These are phyloP conservation scores for Parasarocladium wereldwijsianum DNA, from an alignment of 2,329 filamentous ascomycete genomes.

Conservation along the genomic window DNA sequence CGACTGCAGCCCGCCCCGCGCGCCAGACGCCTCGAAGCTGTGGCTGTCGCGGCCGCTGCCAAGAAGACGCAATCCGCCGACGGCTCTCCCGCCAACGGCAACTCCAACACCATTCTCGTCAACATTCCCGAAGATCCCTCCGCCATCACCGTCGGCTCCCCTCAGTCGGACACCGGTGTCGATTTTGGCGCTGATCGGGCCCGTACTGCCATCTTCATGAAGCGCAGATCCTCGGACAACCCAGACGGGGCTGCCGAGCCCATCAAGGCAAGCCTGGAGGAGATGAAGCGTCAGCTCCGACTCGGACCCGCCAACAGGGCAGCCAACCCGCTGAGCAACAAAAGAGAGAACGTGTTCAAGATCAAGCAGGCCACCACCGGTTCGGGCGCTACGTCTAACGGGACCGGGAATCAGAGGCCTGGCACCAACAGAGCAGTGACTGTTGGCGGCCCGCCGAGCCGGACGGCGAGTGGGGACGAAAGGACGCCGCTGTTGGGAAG, in stretches of 20 bases:
- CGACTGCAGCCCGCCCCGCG: conserved; percentile 76
- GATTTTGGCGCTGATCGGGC: conserved; percentile 29
- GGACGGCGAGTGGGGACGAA: conserved; percentile 11
- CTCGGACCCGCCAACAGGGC: conserved; percentile 55
- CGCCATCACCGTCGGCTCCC: conserved; percentile 18
- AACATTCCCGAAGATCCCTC: conserved; percentile 28
- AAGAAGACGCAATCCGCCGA: conserved; percentile 11
- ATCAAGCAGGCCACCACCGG: conserved; percentile 36
- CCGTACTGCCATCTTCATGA: conserved; percentile 41
- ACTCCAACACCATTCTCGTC: conserved; percentile 17
- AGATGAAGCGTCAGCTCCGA: conserved; percentile 49
- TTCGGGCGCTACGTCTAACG: conserved; percentile 5
- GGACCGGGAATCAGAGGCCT: background rate
- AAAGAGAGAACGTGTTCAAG: conserved; percentile 48
- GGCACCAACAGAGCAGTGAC: conserved; percentile 10
- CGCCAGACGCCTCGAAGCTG: conserved; percentile 37
- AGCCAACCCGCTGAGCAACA: conserved; percentile 43
- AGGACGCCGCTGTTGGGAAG: conserved; percentile 15
- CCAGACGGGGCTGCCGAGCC: conserved; percentile 37
- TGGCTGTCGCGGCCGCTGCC: conserved; percentile 16
- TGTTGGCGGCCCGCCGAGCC: conserved; percentile 6
- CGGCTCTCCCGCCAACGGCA: no score
- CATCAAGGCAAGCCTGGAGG: conserved; percentile 44
- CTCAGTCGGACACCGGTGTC: conserved; percentile 21
- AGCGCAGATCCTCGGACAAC: conserved; percentile 40